phyloP scores from a whole-genome alignment of 371 early-diverging fungal genomes.

The Mucor saturninus region DNA sequence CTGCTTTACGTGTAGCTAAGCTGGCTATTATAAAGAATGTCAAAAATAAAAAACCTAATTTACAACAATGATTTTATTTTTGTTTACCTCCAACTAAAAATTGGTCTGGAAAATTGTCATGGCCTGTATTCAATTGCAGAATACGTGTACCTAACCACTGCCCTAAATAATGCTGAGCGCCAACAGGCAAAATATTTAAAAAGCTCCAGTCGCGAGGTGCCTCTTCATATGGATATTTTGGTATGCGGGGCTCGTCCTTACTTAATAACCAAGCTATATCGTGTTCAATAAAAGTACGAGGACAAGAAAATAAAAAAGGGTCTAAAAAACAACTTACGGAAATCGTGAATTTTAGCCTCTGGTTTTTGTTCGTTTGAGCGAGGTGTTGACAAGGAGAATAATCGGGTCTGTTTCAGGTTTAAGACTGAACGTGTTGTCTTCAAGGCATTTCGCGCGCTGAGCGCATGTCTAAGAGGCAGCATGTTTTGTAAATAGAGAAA shows the following conservation, averaged over 20 bases:
- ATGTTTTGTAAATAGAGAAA: constrained; percentile 5
- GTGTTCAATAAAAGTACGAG: not conserved
- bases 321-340: constrained; percentile 20
- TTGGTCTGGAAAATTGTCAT: constrained; percentile 62
- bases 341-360: constrained; percentile 13
- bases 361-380: constrained; percentile 5
- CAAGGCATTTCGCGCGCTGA: not conserved
- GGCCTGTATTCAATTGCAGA: constrained; percentile 56
- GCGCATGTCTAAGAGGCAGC: not conserved
- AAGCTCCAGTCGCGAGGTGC: constrained; percentile 48
- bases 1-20: constrained; percentile 50
- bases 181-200: constrained; percentile 48
- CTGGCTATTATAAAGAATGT: constrained; percentile 35
- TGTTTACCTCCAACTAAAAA: constrained; percentile 61
- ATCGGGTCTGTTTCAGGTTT: not conserved
- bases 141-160: constrained; percentile 55
- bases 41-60: not conserved
- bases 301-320: not conserved
- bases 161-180: constrained; percentile 51
- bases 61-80: not conserved
- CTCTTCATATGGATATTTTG: constrained; percentile 54
- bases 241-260: constrained; percentile 52
- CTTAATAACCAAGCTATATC: constrained; percentile 56
- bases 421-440: not conserved
- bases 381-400: not conserved